These are phyloP conservation scores for Baorangia bicolor DNA, from an alignment of 768 basidiomycete genomes.

Conservation along the genomic window DNA sequence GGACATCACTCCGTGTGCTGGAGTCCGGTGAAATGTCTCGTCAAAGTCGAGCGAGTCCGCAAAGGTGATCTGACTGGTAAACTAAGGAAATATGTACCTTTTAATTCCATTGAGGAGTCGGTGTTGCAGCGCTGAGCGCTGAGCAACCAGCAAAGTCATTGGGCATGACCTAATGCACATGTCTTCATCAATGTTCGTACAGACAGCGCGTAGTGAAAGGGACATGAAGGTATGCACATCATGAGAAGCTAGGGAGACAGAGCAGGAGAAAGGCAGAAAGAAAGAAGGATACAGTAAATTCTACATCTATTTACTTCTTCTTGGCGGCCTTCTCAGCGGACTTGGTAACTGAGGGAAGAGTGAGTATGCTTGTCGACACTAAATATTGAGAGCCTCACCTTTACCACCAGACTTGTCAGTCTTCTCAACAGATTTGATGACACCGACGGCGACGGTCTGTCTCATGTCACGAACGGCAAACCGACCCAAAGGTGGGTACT, in stretches of 20 bases:
- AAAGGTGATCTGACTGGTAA: too few relatives aligned
- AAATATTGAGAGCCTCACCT: constrained; percentile 44
- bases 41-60: too few relatives aligned
- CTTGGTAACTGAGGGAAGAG: constrained; percentile 68
- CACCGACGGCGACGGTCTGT: constrained; percentile 97
- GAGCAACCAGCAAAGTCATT: background rate
- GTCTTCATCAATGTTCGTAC: constrained; percentile 48
- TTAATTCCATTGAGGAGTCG: too few relatives aligned
- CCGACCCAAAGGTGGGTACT: constrained; percentile 99
- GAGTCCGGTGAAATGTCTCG: too few relatives aligned
- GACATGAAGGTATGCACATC: constrained; percentile 37
- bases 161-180: constrained; percentile 26
- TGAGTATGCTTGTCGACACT: constrained; percentile 7
- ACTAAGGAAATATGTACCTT: too few relatives aligned
- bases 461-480: constrained; percentile 99
- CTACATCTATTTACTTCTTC: constrained; percentile 93
- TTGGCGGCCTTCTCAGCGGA: constrained; percentile 94
- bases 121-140: background rate
- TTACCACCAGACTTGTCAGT: constrained; percentile 87
- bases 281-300: constrained; percentile 60
- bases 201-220: constrained; percentile 40
- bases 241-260: constrained; percentile 32
- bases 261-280: constrained; percentile 42
- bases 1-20: too few relatives aligned
- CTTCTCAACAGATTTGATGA: constrained; percentile 98